Conservation (phyloP, 2,329 filamentous ascomycete genomes). For the Sporothrix euskadiensis region DNA sequence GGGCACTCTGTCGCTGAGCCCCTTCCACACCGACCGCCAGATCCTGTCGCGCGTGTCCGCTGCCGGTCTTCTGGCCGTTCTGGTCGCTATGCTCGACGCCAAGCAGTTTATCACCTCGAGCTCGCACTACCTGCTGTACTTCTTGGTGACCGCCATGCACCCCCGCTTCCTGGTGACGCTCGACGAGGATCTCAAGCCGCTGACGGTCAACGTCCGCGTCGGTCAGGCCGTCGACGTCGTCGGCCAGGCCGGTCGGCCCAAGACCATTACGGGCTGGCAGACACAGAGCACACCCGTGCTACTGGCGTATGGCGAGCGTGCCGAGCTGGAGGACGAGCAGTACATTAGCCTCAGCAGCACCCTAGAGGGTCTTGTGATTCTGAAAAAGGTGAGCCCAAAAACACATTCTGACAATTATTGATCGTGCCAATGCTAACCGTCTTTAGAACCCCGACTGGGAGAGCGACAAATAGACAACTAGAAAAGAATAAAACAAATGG, state of each 20-base stretch:
- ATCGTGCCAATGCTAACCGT: not conserved
- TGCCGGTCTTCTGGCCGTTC: conserved; percentile 82
- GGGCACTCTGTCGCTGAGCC: conserved; percentile 90
- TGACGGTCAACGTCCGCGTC: conserved; percentile 94
- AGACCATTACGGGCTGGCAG: conserved; percentile 99
- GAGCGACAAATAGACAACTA: conserved; percentile 46
- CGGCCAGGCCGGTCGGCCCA: conserved; percentile 91
- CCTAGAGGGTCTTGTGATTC: conserved; percentile 90
- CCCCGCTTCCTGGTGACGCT: conserved; percentile 95
- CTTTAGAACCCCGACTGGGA: conserved; percentile 59
- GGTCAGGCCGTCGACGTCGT: conserved; percentile 98
- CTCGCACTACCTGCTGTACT: conserved; percentile 94
- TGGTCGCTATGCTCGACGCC: conserved; percentile 92
- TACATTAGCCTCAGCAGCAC: conserved; percentile 90
- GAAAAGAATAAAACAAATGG: not conserved
- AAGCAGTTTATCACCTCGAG: conserved; percentile 73
- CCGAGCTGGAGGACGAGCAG: conserved; percentile 96
- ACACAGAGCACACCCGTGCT: conserved; percentile 98
- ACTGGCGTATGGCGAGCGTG: conserved; percentile 89
- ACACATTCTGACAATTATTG: no score
- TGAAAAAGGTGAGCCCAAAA: conserved; percentile 72
- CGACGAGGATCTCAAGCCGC: conserved; percentile 88
- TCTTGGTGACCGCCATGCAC: conserved; percentile 93
- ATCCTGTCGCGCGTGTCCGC: conserved; percentile 90
- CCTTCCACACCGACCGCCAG: conserved; percentile 98